Evolutionary conservation across 2,329 filamentous ascomycete genomes (phyloP), one percentile per base, ranked within the genome.

Genomic region (Zalaria obscura): DNA sequence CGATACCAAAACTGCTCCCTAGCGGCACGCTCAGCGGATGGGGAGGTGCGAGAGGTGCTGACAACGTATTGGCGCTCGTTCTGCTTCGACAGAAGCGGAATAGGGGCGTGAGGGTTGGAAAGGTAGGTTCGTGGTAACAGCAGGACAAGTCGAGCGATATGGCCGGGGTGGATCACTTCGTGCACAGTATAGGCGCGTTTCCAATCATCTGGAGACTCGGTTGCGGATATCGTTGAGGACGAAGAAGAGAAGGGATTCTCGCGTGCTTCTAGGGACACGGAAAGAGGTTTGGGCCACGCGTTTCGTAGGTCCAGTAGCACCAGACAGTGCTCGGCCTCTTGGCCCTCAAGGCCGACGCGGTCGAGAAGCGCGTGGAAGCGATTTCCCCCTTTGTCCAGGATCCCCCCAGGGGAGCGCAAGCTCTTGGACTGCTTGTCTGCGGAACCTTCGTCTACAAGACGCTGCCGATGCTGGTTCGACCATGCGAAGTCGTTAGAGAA

Each of bases 41-140:
- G 83, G 0, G 82, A 80, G 42, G 88, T 76, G 52, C 83, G 83
- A 55, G 76, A 79, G 10, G 79, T 75, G 59, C 83, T 91, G 35
- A 94, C 84, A 27, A 95, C 84, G 52, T 93, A 95, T 55, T 95
- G 88, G n/a, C 87, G 75, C 55, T 86, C 81, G n/a, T 81, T 78
- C 0, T 80, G 78, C 1, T 82, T 81, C 49, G 89, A 87, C 6
- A 94, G 68, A 1, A 78, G 80, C 1, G 87, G 88, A 33, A 95
- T 83, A 1, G 80, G 69, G 2, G 79, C 78, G 54, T 87, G 76
- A 3, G 85, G 78, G 47, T 91, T 75, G n/a, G 78, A 70, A 18
- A 94, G 60, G 55, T 83, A 83, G 33, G 93, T 69, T 31, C 83
- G 76, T 41, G 76, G 81, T 3, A 94, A 66, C 0, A 87, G 79